Evolutionary conservation across 495 filamentous ascomycete species (phyloP), one percentile per base, ranked within the genome.

Genomic region (Talaromyces ruber): DNA sequence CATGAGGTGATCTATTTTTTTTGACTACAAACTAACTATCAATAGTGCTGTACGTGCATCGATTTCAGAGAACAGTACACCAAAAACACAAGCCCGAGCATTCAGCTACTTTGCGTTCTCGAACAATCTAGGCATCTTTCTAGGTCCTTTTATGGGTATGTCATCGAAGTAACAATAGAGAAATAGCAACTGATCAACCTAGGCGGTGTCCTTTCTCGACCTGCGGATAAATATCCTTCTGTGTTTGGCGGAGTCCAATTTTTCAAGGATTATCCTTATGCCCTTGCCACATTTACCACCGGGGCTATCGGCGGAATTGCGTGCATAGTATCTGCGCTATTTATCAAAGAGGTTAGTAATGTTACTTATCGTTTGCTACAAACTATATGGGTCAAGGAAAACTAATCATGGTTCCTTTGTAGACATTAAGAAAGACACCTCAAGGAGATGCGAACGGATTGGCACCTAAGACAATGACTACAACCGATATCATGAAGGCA

Each of bases 91-190:
- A 69, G 88, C 88, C 1, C 71, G 79, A 25, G 84, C 86, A 11
- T 91, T 91, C 69, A 85, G 84, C 65, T 88, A 83, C 76, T 91
- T 90, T 66, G 84, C 86, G 21, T 88, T 91, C 64, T 73, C 75
- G 4, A 81, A 84, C 25, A 89, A 90, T 65, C 2, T 90, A 21
- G 88, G 88, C n/a, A 83, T 90, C 25, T 82, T 88, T 64, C 37
- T 88, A 4, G 88, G 88, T 0, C 86, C 87, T 21, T 56, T 90
- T 2, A 67, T 91, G 53, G 87, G 72, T 65, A 64, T 37, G 64
- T 51, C 2, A 4, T 52, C 25, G 3, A 28, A 16, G 56, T 25
- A 37, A 28, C 14, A 25, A 12, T 60, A 21, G 18, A 21, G 53
- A 32, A 28, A 3, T 18, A n/a, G 11, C 4, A 25, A 12, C 18